Evolutionary conservation across 805 yeast species (phyloP).

Genomic region (Wickerhamomyces alni): DNA sequence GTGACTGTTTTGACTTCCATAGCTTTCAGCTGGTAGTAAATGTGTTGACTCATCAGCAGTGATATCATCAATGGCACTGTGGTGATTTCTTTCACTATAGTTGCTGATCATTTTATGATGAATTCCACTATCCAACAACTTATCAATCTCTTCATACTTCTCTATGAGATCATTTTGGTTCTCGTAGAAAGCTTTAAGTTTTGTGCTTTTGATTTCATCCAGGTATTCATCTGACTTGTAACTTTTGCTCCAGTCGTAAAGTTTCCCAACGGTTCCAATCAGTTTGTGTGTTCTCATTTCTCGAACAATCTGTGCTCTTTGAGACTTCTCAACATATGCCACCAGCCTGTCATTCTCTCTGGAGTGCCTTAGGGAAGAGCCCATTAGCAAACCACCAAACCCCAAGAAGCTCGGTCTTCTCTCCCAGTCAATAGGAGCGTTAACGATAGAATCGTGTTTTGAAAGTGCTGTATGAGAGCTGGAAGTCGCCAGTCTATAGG

Average conservation of each 20-base stretch:
- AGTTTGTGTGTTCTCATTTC: slow-evolving; percentile 41
- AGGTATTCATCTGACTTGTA: slow-evolving; percentile 20
- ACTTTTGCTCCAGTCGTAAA: slow-evolving; percentile 35
- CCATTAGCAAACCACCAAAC: slow-evolving; percentile 12
- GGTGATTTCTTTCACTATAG: slow-evolving; percentile 31
- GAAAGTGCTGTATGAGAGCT: no score
- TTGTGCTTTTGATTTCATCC: slow-evolving; percentile 19
- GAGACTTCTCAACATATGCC: slow-evolving; percentile 13
- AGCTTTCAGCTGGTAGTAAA: neutral
- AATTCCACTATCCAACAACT: slow-evolving; percentile 63
- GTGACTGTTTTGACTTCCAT: slow-evolving; percentile 4
- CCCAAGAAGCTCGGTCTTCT: slow-evolving; percentile 17
- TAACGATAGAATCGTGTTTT: neutral
- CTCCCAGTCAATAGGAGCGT: slow-evolving; percentile 1
- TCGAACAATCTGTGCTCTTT: slow-evolving; percentile 17
- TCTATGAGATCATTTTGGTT: slow-evolving; percentile 56
- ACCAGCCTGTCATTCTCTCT: slow-evolving; percentile 17
- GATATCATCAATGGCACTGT: no score
- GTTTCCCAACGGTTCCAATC: slow-evolving; percentile 36
- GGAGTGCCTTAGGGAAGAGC: slow-evolving; percentile 14
- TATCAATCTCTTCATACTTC: slow-evolving; percentile 54
- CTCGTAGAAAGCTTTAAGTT: slow-evolving; percentile 40
- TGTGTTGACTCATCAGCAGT: neutral
- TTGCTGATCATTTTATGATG: slow-evolving; percentile 58
- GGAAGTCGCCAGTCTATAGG: no score